Evolutionary conservation across 148 eudicot genomes (phyloP).

Genomic region (Chenopodium berlandieri): DNA sequence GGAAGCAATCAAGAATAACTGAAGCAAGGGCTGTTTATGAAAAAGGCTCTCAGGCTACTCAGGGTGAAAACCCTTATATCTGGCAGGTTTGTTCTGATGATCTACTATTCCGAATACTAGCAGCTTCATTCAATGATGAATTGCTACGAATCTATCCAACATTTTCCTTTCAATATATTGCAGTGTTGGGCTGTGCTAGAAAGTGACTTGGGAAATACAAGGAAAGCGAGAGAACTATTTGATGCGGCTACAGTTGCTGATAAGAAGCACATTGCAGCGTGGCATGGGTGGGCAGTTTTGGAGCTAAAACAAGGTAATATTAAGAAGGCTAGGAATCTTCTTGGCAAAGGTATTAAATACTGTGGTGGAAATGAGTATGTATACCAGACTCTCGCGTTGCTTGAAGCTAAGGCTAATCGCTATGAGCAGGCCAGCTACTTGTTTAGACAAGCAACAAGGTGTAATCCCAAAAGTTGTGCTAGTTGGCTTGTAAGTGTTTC

Average conservation of each 20-base stretch:
- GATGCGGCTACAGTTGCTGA: constrained; percentile 99
- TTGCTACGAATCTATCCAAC: not conserved
- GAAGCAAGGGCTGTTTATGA: constrained; percentile 92
- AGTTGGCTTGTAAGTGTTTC: constrained; percentile 90
- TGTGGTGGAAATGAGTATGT: constrained; percentile 92
- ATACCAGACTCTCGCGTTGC: constrained; percentile 89
- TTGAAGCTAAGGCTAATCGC: constrained; percentile 86
- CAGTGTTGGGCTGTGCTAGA: constrained; percentile 99
- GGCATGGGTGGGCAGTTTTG: constrained; percentile 99
- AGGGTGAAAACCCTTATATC: constrained; percentile 91
- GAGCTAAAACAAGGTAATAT: constrained; percentile 87
- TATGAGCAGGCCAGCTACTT: constrained; percentile 81
- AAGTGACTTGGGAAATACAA: constrained; percentile 65
- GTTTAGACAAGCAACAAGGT: constrained; percentile 87
- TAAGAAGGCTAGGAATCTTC: constrained; percentile 81
- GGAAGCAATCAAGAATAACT: constrained; percentile 64
- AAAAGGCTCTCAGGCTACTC: constrained; percentile 93
- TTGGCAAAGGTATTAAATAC: constrained; percentile 75
- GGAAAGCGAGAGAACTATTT: constrained; percentile 85
- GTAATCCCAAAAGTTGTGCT: constrained; percentile 92
- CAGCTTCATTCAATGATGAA: not conserved
- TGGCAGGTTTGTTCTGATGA: constrained; percentile 67
- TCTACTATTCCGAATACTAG: not conserved
- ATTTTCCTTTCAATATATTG: not conserved
- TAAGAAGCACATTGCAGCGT: constrained; percentile 89